Evolutionary conservation across 2,329 filamentous ascomycete species (phyloP).

Genomic region (Fusarium sp.): DNA sequence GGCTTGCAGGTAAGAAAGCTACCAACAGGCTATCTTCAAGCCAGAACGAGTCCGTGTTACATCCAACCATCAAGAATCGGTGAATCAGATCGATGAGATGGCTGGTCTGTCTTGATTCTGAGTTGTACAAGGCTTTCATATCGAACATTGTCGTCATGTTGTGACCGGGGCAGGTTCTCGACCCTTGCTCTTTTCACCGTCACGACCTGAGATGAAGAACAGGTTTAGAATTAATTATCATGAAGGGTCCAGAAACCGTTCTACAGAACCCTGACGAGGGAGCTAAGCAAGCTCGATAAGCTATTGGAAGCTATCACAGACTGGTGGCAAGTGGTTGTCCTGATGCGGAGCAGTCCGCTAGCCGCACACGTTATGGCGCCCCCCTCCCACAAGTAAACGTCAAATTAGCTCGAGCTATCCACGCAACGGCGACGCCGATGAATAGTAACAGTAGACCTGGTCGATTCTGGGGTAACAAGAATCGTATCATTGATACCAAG

Average conservation of each 20-base stretch:
- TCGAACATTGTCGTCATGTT: not conserved
- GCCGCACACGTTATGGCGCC: slow-evolving; percentile 4
- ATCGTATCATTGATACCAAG: slow-evolving; percentile 12
- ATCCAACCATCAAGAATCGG: slow-evolving; percentile 1
- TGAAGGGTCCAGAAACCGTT: not conserved
- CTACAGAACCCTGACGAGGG: not conserved
- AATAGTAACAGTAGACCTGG: not conserved
- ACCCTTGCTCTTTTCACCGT: not conserved
- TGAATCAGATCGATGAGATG: slow-evolving; percentile 1
- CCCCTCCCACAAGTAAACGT: not conserved
- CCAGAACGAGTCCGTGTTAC: slow-evolving; percentile 2
- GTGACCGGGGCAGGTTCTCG: not conserved
- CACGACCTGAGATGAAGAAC: not conserved
- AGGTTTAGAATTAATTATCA: not conserved
- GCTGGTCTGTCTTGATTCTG: not conserved
- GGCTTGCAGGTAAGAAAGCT: not conserved
- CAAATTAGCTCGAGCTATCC: slow-evolving; percentile 18
- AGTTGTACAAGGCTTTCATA: not conserved
- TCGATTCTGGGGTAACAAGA: slow-evolving; percentile 5
- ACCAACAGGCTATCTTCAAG: slow-evolving; percentile 9
- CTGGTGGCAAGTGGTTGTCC: slow-evolving; percentile 3
- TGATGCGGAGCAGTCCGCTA: slow-evolving; percentile 2
- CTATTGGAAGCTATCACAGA: not conserved
- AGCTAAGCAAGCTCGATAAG: not conserved
- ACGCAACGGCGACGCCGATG: slow-evolving; percentile 22